Base-by-base conservation (phyloP, 768 basidiomycete species). In the Hygrocybe coccinea region DNA sequence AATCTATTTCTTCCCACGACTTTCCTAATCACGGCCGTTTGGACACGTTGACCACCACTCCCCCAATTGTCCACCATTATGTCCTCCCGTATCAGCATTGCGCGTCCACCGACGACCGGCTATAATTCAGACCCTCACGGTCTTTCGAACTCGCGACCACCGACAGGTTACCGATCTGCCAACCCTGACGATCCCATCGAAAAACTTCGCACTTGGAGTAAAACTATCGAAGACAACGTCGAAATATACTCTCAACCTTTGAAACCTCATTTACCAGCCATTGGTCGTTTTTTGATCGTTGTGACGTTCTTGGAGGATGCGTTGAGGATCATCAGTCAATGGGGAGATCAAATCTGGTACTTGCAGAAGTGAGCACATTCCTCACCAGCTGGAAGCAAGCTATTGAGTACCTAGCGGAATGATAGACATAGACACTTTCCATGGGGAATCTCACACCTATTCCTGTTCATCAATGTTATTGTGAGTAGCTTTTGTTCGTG, bases 301-400 rank as follows among this genome's bases (percentile, higher is more conserved):
- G 93, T 97, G 39, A 99, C 97, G 9, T 99, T 99, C 75, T 76
- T 95, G 71, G 97, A 99, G 78, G 97, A 99, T 68, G 91, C 97
- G 8, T 71, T 95, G 65, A 78, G 97, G 60, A 98, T 98, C 66
- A 52, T 91, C 57, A 91, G 93, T 2, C 95, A 98, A 70, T 98
- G 94, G 93, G 69, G 83, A 47, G 97, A 99, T 76, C 97, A 99
- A 73, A 82, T 97, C 53, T 99, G 95, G 92, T 99, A 97, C 72
- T 78, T 99, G 65, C 91, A 97, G 71, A 86, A 85, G 95, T 97
- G 60, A 65, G 91, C 76, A 54, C 25, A 43, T 54, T 11, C 44
- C 35, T 33, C 33, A 29, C 33, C 22, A 38, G 11, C 5, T 39
- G 19, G 29, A 39, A 24, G 7, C 24, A 41, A 12, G 15, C 15